Base-by-base conservation (phyloP, 768 basidiomycete genomes). In the Pisolithus orientalis region DNA sequence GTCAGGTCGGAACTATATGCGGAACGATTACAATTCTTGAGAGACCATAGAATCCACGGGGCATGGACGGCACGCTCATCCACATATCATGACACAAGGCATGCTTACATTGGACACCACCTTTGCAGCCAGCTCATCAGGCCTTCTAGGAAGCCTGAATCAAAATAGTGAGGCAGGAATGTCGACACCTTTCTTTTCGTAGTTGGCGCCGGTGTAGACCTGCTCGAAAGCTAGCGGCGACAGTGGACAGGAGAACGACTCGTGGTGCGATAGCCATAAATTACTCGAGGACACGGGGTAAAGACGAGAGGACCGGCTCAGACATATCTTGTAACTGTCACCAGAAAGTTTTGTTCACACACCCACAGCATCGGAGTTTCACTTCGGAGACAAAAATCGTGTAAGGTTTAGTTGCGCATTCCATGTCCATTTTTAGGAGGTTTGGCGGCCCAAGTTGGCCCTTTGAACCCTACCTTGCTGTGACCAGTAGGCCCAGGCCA, bases 101-200 rank as follows among this genome's bases (percentile, higher is more conserved):
- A 46, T 2, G 75, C 82, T 61, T 57, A 93, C 94, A 62, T 83
- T 76, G 37, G 75, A 78, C 17, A 85, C 73, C 39, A 97, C 85
- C 64, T 81, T 80, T 47, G 79, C 72, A 0, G 87, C 92, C 14
- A 87, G 74, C 31, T 85, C 85, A 40, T 93, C 87, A 0, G 87
- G 77, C 64, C 92, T 93, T 24, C 83, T 92, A 8, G 85, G 84
- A 24, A 95, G 72, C 50, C 90, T 78, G 72, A 94, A 97, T 56
- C 94, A 80, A 17, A 94, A 89, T 46, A 97, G 69, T 1, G 95
- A 92, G 17, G 97, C 80, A 0, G 88, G 87, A 59, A 96, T 92
- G 71, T 98, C 95, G 44, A 79, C 84, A 16, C 88, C 91, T 70
- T 94, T 94, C 72, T 94, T 92, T 37, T 90, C 91, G 56, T 86